Evolutionary conservation across 345 rosid genomes (phyloP).

Genomic region (Mangifera indica): DNA sequence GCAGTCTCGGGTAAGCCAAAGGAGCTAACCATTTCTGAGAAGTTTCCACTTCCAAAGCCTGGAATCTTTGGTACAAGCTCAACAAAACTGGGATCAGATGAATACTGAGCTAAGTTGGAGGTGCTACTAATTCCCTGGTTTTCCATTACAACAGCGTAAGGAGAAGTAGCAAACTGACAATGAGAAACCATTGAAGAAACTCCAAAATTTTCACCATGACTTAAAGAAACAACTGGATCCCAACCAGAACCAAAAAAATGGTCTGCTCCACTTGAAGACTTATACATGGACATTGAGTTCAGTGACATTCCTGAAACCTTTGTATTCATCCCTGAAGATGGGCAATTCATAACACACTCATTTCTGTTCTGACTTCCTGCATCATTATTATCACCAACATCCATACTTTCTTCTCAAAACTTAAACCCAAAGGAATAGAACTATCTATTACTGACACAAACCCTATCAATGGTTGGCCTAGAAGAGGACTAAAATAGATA

Average conservation of each 20-base stretch:
- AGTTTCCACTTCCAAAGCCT: slow-evolving; percentile 55
- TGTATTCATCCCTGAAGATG: slow-evolving; percentile 42
- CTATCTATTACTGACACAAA: slow-evolving; percentile 19
- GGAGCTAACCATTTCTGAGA: slow-evolving; percentile 58
- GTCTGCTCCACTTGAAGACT: slow-evolving; percentile 35
- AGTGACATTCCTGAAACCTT: slow-evolving; percentile 41
- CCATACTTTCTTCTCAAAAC: slow-evolving; percentile 48
- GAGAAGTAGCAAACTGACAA: slow-evolving; percentile 49
- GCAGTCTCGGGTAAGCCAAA: slow-evolving; percentile 39
- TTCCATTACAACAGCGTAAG: slow-evolving; percentile 52
- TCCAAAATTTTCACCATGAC: slow-evolving; percentile 45
- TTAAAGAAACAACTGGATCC: slow-evolving; percentile 62
- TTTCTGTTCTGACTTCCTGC: slow-evolving; percentile 49
- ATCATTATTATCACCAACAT: slow-evolving; percentile 51
- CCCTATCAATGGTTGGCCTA: slow-evolving; percentile 25
- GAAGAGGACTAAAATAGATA: slow-evolving; percentile 27
- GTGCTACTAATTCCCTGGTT: slow-evolving; percentile 52
- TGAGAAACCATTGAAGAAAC: slow-evolving; percentile 56
- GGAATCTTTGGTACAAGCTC: slow-evolving; percentile 56
- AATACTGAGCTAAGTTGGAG: slow-evolving; percentile 49
- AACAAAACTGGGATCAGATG: slow-evolving; percentile 54
- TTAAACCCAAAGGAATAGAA: slow-evolving; percentile 24
- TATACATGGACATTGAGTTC: slow-evolving; percentile 43
- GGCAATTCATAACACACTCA: slow-evolving; percentile 39
- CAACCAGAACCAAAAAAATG: slow-evolving; percentile 74